These are phyloP conservation scores for Yamadazyma dendronema DNA, from an alignment of 1,139 yeast genomes.

Conservation along the genomic window DNA sequence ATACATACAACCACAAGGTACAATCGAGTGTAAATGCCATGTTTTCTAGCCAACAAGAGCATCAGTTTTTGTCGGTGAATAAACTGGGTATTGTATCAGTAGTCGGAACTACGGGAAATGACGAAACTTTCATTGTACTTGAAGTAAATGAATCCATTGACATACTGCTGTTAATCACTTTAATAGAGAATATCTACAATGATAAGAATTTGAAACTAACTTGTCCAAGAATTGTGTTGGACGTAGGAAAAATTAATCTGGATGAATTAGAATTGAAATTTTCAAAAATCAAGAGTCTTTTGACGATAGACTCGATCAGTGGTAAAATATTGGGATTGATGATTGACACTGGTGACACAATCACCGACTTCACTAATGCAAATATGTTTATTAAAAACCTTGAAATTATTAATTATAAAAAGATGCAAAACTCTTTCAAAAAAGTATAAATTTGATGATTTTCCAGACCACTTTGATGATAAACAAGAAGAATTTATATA, in stretches of 20 bases:
- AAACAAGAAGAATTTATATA: slow-evolving; percentile 42
- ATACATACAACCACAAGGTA: slow-evolving; percentile 26
- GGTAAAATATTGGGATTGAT: slow-evolving; percentile 31
- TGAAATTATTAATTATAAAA: slow-evolving; percentile 15
- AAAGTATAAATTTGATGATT: slow-evolving; percentile 30
- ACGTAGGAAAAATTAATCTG: slow-evolving; percentile 26
- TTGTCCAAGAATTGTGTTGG: slow-evolving; percentile 26
- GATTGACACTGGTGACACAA: slow-evolving; percentile 38
- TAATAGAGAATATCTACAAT: slow-evolving; percentile 20
- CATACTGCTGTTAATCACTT: slow-evolving; percentile 15
- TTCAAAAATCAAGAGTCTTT: slow-evolving; percentile 9
- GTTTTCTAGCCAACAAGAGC: slow-evolving; percentile 37
- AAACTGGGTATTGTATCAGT: slow-evolving; percentile 45
- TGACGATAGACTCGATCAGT: slow-evolving; percentile 10
- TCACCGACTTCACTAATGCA: slow-evolving; percentile 22
- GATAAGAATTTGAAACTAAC: slow-evolving; percentile 17
- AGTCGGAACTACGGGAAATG: slow-evolving; percentile 45
- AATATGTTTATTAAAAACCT: slow-evolving; percentile 24
- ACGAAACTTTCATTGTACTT: slow-evolving; percentile 42
- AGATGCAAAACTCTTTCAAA: slow-evolving; percentile 9
- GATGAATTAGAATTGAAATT: slow-evolving; percentile 10
- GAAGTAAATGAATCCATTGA: slow-evolving; percentile 12
- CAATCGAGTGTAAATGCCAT: slow-evolving; percentile 40
- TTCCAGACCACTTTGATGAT: slow-evolving; percentile 34
- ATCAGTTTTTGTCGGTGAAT: slow-evolving; percentile 43